Evolutionary conservation across 1,284 basidiomycete species (phyloP), one percentile per base, ranked within the genome.

Genomic region (Trichosporon ovoides): DNA sequence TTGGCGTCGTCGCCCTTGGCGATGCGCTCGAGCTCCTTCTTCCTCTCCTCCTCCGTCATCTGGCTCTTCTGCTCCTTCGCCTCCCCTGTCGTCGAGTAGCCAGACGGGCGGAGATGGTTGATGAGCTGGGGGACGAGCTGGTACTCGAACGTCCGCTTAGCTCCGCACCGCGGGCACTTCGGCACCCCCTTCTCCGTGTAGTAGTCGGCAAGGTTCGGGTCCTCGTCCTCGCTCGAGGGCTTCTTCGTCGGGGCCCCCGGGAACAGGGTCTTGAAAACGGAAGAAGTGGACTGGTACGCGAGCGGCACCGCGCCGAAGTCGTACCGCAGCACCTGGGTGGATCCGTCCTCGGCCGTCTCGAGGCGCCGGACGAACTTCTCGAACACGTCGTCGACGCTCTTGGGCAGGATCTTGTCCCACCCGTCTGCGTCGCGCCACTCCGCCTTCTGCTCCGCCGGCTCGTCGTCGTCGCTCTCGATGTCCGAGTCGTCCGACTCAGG

Each of bases 91-190:
- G 66, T 50, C n/a, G 66, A 63, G 7, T 77, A 56, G 0, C 59
- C 60, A 5, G 68, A 51, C 2, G 73, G 72, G 22, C 65, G 66
- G 9, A 79, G 66, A 10, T 70, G 52, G 28, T 69, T 67, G 59
- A 78, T 77, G 52, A 79, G 64, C 28, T 69, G 71, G 13, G 77
- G 77, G 3, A 76, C 73, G 49, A 78, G 71, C 64, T 79, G 77
- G 24, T 77, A 60, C 62, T 79, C 77, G 40, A 78, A 79, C 12
- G 71, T 71, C 16, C 77, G 61, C 53, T 68, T 56, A 2, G 65
- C 66, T 12, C 57, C 60, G 58, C 77, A 79, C 19, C 61, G 61
- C 1, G 68, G 28, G 56, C 77, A 79, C 7, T 58, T 22, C 0
- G 75, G 74, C 2, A 78, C 64, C 2, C 56, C 43, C 9, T 64